Conservation (phyloP, 2,329 filamentous ascomycete species). For the Aspergillus nomiae region DNA sequence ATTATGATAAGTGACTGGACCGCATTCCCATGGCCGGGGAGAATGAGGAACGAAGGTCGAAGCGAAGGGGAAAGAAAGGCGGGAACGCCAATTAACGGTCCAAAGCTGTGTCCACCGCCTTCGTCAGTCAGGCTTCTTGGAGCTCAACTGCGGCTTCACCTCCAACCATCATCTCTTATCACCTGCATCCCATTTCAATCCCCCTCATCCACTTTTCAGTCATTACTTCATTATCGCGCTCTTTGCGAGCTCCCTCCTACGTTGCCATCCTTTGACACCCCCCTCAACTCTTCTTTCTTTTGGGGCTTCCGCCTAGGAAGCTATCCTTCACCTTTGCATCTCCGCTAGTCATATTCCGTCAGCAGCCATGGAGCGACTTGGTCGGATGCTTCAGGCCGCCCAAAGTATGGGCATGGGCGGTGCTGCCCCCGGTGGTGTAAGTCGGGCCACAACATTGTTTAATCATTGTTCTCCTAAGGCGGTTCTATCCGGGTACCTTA, state of each 20-base stretch:
- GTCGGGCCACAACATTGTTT: conserved; percentile 21
- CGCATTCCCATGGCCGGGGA: conserved; percentile 16
- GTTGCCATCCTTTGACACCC: not conserved
- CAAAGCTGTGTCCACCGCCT: conserved; percentile 33
- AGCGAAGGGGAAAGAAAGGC: conserved; percentile 30
- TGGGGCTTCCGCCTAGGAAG: conserved; percentile 36
- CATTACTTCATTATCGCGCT: not conserved
- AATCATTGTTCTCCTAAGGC: not conserved
- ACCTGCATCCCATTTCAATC: conserved; percentile 8
- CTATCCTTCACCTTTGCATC: conserved; percentile 23
- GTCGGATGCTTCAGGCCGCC: conserved; percentile 79
- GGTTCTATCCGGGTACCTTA: not conserved
- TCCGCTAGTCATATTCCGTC: conserved; percentile 20
- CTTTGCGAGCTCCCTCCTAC: not conserved
- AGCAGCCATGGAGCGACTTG: conserved; percentile 81
- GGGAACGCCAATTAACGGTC: conserved; percentile 8
- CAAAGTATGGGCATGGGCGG: conserved; percentile 57
- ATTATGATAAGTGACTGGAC: conserved; percentile 10
- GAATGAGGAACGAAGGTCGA: conserved; percentile 18
- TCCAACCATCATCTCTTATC: conserved; percentile 11
- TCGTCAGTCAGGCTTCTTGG: conserved; percentile 30
- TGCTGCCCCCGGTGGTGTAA: conserved; percentile 43
- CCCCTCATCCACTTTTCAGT: conserved; percentile 1
- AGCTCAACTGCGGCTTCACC: conserved; percentile 4
- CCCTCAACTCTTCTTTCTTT: conserved; percentile 8